A percentile compares a stretch with the other conserved stretches of the same genome.
phyloP scores from a whole-genome alignment of 129 eudicot genomes.

The Artemisia annua region DNA sequence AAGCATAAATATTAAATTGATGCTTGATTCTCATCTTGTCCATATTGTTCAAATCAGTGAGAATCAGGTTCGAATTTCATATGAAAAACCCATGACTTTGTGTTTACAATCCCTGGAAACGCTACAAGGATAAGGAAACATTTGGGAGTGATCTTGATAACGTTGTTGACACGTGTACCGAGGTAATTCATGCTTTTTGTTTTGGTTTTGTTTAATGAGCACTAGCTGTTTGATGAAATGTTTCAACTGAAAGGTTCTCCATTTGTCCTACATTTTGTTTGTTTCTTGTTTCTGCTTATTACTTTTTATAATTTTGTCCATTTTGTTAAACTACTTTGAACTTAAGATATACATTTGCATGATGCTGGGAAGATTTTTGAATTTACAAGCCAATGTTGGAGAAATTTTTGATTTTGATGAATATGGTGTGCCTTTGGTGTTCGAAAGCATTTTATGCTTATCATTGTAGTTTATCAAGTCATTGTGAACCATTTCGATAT shows the following conservation, averaged over 20 bases:
- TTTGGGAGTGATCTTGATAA: constrained; percentile 53
- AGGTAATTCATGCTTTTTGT: constrained; percentile 35
- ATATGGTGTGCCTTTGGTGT: no score
- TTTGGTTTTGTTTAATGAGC: constrained; percentile 8
- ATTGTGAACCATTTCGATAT: no score
- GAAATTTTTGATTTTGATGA: background rate
- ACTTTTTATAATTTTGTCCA: background rate
- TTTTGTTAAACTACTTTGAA: background rate
- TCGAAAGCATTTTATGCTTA: background rate
- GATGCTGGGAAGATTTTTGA: background rate
- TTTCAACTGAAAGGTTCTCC: background rate
- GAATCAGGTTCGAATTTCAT: no score
- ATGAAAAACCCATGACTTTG: no score
- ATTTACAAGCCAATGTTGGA: background rate
- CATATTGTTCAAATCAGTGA: no score
- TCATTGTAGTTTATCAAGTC: no score
- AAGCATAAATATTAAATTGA: no score
- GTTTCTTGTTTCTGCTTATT: background rate
- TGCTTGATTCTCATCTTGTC: no score
- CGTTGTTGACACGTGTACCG: constrained; percentile 51
- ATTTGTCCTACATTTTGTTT: background rate
- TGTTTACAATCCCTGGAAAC: no score
- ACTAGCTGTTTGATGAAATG: constrained; percentile 40
- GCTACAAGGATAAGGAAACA: constrained; percentile 43
- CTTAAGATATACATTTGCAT: background rate